A percentile compares a stretch with the other conserved stretches of the same genome.
These are phyloP conservation scores for Lactuca sativa DNA, from an alignment of 129 eudicot genomes.

Conservation along the genomic window DNA sequence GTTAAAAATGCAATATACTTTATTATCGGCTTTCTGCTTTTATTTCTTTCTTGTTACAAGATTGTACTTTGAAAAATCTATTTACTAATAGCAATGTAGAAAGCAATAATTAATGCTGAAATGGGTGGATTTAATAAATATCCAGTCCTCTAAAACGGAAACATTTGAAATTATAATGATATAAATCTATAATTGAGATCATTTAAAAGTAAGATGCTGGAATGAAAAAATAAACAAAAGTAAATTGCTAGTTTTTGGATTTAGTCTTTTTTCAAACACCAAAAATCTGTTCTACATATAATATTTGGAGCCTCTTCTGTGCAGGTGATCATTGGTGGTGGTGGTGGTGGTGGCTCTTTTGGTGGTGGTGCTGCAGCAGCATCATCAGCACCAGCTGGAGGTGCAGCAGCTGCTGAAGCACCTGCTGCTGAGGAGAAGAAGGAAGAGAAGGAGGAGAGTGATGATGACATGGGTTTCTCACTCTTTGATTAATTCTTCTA, in stretches of 20 bases:
- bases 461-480: conserved; percentile 72
- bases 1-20: no score
- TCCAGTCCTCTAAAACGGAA: no score
- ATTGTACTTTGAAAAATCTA: no score
- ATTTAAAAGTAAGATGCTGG: no score
- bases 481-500: conserved; percentile 60
- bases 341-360: conserved; percentile 51
- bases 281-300: neutral
- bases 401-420: conserved; percentile 64
- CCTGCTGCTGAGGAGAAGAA: conserved; percentile 80
- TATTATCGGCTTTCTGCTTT: no score
- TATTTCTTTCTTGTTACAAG: no score
- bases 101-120: no score
- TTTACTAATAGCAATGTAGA: no score
- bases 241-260: neutral
- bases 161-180: no score
- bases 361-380: conserved; percentile 78
- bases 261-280: neutral
- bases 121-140: no score
- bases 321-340: conserved; percentile 78
- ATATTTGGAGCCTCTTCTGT: conserved; percentile 2
- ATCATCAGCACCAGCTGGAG: conserved; percentile 53
- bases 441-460: conserved; percentile 69
- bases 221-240: no score
- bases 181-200: no score